Evolutionary conservation across 495 filamentous ascomycete species (phyloP), one percentile per base, ranked within the genome.

Genomic region (Glutinoglossum americanum): DNA sequence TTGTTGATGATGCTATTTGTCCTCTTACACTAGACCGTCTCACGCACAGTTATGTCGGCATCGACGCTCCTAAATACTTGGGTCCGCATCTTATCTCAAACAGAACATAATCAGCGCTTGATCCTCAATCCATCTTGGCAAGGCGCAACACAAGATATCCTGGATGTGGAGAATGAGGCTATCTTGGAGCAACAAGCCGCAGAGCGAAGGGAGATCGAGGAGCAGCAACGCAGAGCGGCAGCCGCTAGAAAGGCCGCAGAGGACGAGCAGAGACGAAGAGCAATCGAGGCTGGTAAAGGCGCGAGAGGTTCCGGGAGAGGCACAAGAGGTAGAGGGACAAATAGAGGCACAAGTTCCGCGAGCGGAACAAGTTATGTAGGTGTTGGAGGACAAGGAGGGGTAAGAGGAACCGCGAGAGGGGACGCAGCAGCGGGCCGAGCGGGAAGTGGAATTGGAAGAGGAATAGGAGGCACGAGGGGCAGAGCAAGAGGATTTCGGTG

Each of bases 31-130:
- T 60, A 92, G 83, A 92, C 85, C 13, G 89, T 98, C 13, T 85
- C 84, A 45, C 75, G 77, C 55, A 96, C 92, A 3, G 85, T 96
- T 27, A 72, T 77, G 55, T 88, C 85, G 48, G 87, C 90, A n/a
- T 89, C 88, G 37, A 87, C 86, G 0, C 79, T 98, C n/a, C 78
- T 98, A 37, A 87, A 89, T 62, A 92, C 92, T 27, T 98, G 89
- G 89, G 93, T 88, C 47, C 81, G 88, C 57, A 96, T 97, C 60
- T 78, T 98, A 4, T 89, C 85, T 25, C 92, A 96, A 66, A 96
- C 92, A 0, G 92, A 98, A 69, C 89, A 98, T 67, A 97, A 93
- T 64, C 89, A 97, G 64, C 81, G 92, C 3, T 71, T 97, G 48
- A 83, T 98, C 28, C 78, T 96, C 37, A 85, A 90, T 62, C 84